phyloP scores from a whole-genome alignment of 257 asterid species.

The Rubia yunnanensis region DNA sequence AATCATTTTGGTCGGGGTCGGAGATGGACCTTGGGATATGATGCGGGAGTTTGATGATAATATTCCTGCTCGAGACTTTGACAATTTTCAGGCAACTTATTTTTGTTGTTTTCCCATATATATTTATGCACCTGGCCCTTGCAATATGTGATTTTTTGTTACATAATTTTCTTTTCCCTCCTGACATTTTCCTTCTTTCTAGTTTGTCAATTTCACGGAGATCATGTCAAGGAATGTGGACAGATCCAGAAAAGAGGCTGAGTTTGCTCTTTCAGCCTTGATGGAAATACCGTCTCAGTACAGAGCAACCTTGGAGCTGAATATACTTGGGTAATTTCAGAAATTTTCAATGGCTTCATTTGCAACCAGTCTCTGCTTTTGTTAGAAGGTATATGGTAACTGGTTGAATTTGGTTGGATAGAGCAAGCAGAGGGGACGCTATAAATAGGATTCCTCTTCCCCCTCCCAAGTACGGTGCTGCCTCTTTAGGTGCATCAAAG shows the following conservation, averaged over 20 bases:
- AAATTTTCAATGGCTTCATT: not conserved
- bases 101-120: constrained; percentile 10
- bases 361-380: not conserved
- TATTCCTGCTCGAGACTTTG: constrained; percentile 85
- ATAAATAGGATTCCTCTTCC: constrained; percentile 72
- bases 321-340: constrained; percentile 60
- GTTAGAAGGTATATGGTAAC: constrained; percentile 4
- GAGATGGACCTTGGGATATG: constrained; percentile 98
- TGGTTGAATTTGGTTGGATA: constrained; percentile 26
- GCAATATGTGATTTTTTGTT: constrained; percentile 1
- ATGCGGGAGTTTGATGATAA: constrained; percentile 92
- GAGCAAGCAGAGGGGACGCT: constrained; percentile 60
- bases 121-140: not conserved
- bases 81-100: constrained; percentile 75
- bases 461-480: constrained; percentile 65
- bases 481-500: constrained; percentile 48
- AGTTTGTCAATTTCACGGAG: constrained; percentile 93
- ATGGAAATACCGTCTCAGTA: constrained; percentile 98
- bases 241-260: constrained; percentile 78
- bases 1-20: constrained; percentile 82
- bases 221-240: constrained; percentile 67
- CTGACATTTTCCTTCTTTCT: constrained; percentile 13
- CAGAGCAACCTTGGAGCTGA: constrained; percentile 85
- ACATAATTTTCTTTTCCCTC: constrained; percentile 7
- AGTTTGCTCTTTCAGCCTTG: constrained; percentile 86